Percentiles rank a stretch among this genome's conserved stretches.
Conservation (phyloP, 306 rosid genomes). For the Castanea sativa region DNA sequence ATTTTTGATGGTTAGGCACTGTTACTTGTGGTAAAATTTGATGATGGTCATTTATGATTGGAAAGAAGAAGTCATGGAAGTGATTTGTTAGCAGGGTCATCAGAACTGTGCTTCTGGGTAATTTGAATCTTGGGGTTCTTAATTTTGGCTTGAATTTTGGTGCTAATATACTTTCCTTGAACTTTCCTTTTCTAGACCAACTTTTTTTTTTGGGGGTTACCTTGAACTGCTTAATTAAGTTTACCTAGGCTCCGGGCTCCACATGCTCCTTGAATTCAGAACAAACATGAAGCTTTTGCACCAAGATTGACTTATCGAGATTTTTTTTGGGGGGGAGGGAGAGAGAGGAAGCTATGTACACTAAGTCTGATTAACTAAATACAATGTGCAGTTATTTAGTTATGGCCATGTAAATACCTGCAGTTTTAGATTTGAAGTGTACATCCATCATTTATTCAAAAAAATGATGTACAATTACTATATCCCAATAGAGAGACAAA, state of each 20-base stretch:
- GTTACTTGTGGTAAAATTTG: constrained; percentile 18
- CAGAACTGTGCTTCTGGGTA: constrained; percentile 13
- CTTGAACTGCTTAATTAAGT: not conserved
- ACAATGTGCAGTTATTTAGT: not conserved
- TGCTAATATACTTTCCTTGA: not conserved
- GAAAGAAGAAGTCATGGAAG: not conserved
- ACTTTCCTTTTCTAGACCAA: not conserved
- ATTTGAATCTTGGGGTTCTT: not conserved
- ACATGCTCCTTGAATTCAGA: not conserved
- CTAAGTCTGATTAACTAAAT: not conserved
- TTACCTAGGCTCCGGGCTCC: not conserved
- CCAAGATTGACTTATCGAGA: not conserved
- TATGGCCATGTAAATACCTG: not conserved
- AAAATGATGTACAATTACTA: not conserved
- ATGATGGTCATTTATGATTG: not conserved
- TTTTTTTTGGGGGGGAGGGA: too few relatives aligned
- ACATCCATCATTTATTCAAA: not conserved
- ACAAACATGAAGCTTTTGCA: not conserved
- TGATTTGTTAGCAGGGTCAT: not conserved
- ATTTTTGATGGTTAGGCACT: constrained; percentile 13
- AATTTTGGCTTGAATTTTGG: not conserved
- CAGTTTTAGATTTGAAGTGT: not conserved
- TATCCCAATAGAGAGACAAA: too few relatives aligned
- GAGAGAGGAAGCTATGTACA: too few relatives aligned
- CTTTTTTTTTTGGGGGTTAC: not conserved